Percentiles rank a stretch among this genome's conserved stretches.
phyloP scores from a whole-genome alignment of 352 stramenopile species.

The Pythium folliculosum region DNA sequence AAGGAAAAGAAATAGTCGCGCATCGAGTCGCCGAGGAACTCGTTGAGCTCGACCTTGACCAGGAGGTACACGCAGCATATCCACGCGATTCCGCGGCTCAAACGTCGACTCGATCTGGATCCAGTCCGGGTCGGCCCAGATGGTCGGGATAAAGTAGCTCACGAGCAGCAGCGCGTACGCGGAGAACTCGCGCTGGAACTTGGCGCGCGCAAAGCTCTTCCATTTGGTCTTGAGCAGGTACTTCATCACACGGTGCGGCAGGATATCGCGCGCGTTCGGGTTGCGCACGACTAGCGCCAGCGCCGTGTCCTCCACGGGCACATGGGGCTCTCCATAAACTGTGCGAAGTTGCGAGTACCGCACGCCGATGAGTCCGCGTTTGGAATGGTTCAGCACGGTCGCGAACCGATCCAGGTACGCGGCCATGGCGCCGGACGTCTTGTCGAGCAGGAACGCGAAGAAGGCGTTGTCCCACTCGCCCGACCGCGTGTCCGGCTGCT shows the following conservation, averaged over 20 bases:
- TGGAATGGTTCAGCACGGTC: constrained; percentile 46
- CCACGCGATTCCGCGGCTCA: constrained; percentile 52
- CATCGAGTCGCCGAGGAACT: constrained; percentile 44
- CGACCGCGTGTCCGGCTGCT: constrained; percentile 40
- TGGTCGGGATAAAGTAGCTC: constrained; percentile 59
- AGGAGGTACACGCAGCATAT: constrained; percentile 54
- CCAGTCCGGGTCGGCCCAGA: constrained; percentile 60
- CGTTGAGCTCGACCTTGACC: constrained; percentile 47
- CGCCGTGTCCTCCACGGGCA: constrained; percentile 48
- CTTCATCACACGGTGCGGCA: constrained; percentile 59
- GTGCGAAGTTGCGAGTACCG: constrained; percentile 47
- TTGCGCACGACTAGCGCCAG: constrained; percentile 48
- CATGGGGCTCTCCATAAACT: constrained; percentile 54
- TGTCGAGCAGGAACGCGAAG: constrained; percentile 56
- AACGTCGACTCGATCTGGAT: constrained; percentile 35
- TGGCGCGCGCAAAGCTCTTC: constrained; percentile 51
- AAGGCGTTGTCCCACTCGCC: constrained; percentile 47
- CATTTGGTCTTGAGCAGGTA: constrained; percentile 60
- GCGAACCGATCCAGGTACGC: constrained; percentile 62
- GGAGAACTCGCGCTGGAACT: constrained; percentile 55
- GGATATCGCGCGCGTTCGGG: constrained; percentile 39
- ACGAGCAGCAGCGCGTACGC: constrained; percentile 49
- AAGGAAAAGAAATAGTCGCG: constrained; percentile 59
- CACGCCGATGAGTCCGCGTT: constrained; percentile 47
- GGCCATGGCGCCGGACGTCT: constrained; percentile 41